phyloP scores from a whole-genome alignment of 495 filamentous ascomycete species.

The Trichoderma reesei region DNA sequence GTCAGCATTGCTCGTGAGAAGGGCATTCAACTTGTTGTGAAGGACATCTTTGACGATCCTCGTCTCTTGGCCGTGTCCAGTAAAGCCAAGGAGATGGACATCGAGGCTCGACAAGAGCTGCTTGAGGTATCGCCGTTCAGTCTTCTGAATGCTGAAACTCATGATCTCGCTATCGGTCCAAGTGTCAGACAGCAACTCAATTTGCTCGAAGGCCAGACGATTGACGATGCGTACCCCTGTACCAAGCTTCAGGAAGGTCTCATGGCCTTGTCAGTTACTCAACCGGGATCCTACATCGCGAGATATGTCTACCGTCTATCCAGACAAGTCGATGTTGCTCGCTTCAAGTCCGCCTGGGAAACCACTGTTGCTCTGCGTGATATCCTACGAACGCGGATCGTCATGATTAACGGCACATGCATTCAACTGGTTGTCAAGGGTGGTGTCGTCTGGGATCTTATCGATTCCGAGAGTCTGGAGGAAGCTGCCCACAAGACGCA shows the following conservation, averaged over 20 bases:
- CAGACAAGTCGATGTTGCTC: slow-evolving; percentile 17
- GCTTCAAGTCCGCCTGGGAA: slow-evolving; percentile 13
- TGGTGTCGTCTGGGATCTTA: not conserved
- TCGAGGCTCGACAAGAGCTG: not conserved
- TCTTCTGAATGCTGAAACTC: not conserved
- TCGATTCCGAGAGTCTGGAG: not conserved
- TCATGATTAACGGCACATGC: not conserved
- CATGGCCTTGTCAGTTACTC: slow-evolving; percentile 3
- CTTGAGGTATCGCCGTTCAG: not conserved
- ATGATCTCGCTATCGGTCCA: not conserved
- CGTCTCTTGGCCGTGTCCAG: slow-evolving; percentile 3
- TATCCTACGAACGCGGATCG: slow-evolving; percentile 1
- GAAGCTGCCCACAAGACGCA: not conserved
- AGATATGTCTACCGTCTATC: slow-evolving; percentile 19
- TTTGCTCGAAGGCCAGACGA: not conserved
- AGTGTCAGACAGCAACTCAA: not conserved
- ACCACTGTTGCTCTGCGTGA: not conserved
- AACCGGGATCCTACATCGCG: slow-evolving; percentile 36
- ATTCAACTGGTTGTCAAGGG: not conserved
- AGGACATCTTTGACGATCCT: slow-evolving; percentile 5
- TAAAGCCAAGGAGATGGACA: not conserved
- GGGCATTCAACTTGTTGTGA: not conserved
- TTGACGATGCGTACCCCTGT: slow-evolving; percentile 49
- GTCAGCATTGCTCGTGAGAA: not conserved
- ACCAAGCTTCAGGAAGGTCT: slow-evolving; percentile 50